phyloP scores from a whole-genome alignment of 2,329 filamentous ascomycete genomes.

The Penicillium capsulatum region DNA sequence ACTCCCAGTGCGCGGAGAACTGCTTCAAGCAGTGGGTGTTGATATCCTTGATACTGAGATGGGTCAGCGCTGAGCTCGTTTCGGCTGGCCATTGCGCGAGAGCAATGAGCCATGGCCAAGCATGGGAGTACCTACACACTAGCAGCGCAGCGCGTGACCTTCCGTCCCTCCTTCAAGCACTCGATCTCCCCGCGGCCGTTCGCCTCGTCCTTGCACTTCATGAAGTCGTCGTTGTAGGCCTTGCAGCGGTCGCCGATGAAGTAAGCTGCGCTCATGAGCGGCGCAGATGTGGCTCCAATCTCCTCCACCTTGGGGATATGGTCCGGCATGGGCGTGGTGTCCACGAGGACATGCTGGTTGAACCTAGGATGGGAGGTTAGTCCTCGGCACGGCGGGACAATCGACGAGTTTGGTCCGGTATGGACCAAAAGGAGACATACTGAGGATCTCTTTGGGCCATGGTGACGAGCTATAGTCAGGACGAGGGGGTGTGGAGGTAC shows the following conservation, averaged over 20 bases:
- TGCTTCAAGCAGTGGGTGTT: slow-evolving; percentile 89
- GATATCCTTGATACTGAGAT: slow-evolving; percentile 77
- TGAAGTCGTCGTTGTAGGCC: slow-evolving; percentile 97
- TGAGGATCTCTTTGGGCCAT: slow-evolving; percentile 33
- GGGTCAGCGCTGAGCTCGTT: slow-evolving; percentile 2
- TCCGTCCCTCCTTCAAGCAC: slow-evolving; percentile 92
- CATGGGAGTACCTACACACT: slow-evolving; percentile 64
- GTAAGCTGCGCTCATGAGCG: slow-evolving; percentile 84
- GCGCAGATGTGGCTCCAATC: slow-evolving; percentile 87
- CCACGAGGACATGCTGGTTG: slow-evolving; percentile 87
- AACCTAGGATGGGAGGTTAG: slow-evolving; percentile 59
- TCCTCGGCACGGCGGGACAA: slow-evolving; percentile 6
- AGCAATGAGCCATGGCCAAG: slow-evolving; percentile 1
- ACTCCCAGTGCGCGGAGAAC: slow-evolving; percentile 92
- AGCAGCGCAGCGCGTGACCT: slow-evolving; percentile 92
- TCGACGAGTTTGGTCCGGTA: not conserved
- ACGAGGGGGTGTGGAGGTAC: slow-evolving; percentile 12
- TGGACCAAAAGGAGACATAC: slow-evolving; percentile 19
- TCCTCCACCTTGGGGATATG: slow-evolving; percentile 90
- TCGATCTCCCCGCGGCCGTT: slow-evolving; percentile 87
- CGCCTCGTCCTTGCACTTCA: slow-evolving; percentile 98
- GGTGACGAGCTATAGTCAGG: slow-evolving; percentile 20
- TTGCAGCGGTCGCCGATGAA: slow-evolving; percentile 96
- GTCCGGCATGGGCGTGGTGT: slow-evolving; percentile 91
- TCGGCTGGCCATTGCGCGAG: not conserved